Percentiles rank a stretch among this genome's conserved stretches.
Evolutionary conservation across 441 rosid genomes (phyloP).

Genomic region (Croton laevigatus): DNA sequence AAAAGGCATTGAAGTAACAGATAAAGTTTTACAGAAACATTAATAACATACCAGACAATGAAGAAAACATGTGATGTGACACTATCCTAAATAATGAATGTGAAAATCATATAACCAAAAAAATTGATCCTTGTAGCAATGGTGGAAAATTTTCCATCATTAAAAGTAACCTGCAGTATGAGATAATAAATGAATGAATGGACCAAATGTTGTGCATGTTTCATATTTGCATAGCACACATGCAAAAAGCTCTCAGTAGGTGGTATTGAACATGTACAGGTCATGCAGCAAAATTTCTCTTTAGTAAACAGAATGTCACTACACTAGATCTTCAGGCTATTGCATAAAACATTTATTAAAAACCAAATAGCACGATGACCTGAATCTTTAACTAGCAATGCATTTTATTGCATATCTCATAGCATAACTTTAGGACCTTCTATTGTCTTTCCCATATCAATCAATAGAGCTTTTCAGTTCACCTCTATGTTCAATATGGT

Average conservation of each 20-base stretch:
- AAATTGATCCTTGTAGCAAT: neutral
- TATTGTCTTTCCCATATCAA: no score
- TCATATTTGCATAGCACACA: neutral
- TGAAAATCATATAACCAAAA: conserved; percentile 3
- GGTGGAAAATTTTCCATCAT: neutral
- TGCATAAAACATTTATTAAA: neutral
- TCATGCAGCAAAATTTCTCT: neutral
- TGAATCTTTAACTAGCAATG: neutral
- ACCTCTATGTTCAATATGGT: no score
- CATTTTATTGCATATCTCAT: no score
- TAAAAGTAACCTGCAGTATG: neutral
- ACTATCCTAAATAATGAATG: neutral
- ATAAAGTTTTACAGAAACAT: neutral
- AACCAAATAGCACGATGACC: neutral
- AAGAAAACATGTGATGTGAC: neutral
- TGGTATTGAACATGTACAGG: neutral
- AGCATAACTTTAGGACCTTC: no score
- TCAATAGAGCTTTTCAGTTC: no score
- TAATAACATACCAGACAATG: neutral
- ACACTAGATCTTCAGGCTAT: neutral
- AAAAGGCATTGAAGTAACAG: neutral
- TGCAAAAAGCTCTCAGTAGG: neutral
- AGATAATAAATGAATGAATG: neutral
- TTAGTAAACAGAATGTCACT: conserved; percentile 4
- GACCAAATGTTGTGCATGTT: neutral